Conservation (phyloP, 306 rosid genomes). For the Betula pendula region DNA sequence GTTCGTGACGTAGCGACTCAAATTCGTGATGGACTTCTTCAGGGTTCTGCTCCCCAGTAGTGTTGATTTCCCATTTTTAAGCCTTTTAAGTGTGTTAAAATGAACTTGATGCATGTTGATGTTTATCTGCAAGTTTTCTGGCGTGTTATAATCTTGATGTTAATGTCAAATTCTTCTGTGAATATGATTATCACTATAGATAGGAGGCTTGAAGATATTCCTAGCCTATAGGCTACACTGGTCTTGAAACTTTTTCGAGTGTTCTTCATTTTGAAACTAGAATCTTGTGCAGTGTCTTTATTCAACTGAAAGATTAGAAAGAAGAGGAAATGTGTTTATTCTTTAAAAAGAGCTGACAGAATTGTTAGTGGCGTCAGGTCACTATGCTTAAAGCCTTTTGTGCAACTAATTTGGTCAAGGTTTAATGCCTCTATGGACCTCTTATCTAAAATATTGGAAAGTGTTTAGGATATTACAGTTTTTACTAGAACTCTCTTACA, state of each 20-base stretch:
- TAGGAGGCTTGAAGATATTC: not conserved
- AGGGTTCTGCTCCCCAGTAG: constrained; percentile 50
- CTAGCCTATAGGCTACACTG: not conserved
- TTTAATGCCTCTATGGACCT: no score
- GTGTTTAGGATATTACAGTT: no score
- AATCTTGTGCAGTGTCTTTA: not conserved
- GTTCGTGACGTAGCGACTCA: constrained; percentile 84
- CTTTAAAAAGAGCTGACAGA: not conserved
- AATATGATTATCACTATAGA: not conserved
- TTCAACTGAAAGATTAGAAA: not conserved
- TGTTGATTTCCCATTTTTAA: constrained; percentile 17
- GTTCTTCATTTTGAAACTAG: not conserved
- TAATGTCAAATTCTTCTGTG: not conserved
- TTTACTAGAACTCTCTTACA: no score
- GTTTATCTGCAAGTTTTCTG: constrained; percentile 15
- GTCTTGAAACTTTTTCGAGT: not conserved
- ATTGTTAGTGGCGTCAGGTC: no score
- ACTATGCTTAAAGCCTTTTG: no score
- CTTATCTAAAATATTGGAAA: no score
- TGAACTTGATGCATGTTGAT: not conserved
- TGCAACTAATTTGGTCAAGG: no score
- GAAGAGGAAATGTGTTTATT: not conserved
- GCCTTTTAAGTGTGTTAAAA: not conserved
- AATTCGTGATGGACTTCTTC: constrained; percentile 93
- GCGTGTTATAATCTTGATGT: not conserved